A percentile compares a stretch with the other conserved stretches of the same genome.
phyloP scores from a whole-genome alignment of 768 basidiomycete species.

The Termitomyces sp. region DNA sequence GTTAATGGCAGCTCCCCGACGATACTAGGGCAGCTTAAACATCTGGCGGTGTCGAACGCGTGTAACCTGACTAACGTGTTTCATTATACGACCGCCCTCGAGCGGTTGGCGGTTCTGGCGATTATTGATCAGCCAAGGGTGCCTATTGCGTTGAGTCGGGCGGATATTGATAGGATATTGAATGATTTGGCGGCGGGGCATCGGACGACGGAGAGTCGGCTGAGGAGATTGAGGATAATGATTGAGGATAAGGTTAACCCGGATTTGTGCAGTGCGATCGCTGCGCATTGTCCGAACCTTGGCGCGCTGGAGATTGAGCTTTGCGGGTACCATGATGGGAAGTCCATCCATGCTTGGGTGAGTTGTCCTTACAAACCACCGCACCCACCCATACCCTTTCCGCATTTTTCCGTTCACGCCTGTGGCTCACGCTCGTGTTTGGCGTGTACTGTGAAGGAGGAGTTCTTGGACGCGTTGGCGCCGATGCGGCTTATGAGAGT shows the following conservation, averaged over 20 bases:
- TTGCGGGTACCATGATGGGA: conserved; percentile 39
- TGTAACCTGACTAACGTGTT: conserved; percentile 29
- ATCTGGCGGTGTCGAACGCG: conserved; percentile 35
- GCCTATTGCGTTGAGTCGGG: conserved; percentile 30
- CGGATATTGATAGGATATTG: conserved; percentile 30
- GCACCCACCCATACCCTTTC: background rate
- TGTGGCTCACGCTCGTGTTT: conserved; percentile 4
- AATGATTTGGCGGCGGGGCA: conserved; percentile 24
- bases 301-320: conserved; percentile 38
- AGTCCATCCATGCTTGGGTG: conserved; percentile 37
- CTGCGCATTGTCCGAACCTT: conserved; percentile 29
- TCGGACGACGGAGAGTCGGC: conserved; percentile 4
- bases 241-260: conserved; percentile 36
- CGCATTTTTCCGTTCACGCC: background rate
- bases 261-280: conserved; percentile 27
- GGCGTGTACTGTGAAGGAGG: conserved; percentile 20
- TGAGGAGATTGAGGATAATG: conserved; percentile 34
- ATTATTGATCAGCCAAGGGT: conserved; percentile 33
- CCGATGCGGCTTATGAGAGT: conserved; percentile 19
- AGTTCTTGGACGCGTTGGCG: conserved; percentile 30
- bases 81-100: conserved; percentile 25
- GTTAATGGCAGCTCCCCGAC: conserved; percentile 18
- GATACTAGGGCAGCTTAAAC: conserved; percentile 26
- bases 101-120: conserved; percentile 31
- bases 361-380: conserved; percentile 11